These are phyloP conservation scores for Penicillium sp. DNA, from an alignment of 2,329 filamentous ascomycete species.

Conservation along the genomic window DNA sequence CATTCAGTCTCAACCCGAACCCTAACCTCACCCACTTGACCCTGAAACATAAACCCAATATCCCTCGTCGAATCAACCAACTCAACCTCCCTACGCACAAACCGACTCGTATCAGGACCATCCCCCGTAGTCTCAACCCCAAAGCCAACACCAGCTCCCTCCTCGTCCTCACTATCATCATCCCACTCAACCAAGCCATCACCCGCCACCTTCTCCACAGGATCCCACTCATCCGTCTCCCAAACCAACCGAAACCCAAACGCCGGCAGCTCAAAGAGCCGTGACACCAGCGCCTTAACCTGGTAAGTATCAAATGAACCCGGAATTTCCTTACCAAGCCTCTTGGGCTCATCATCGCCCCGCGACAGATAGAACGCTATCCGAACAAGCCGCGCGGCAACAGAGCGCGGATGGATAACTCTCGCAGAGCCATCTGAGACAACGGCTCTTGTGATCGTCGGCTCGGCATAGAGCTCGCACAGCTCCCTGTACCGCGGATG, in stretches of 20 bases:
- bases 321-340: conserved; percentile 59
- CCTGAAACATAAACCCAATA: conserved; percentile 70
- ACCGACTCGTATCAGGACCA: conserved; percentile 51
- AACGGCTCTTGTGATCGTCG: conserved; percentile 56
- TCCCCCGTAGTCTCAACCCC: conserved; percentile 17
- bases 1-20: conserved; percentile 58
- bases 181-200: conserved; percentile 48
- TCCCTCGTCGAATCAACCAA: conserved; percentile 74
- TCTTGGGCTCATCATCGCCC: not conserved
- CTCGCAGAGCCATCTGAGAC: conserved; percentile 31
- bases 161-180: conserved; percentile 38
- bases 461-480: conserved; percentile 71
- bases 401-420: conserved; percentile 66
- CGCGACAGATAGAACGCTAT: conserved; percentile 55
- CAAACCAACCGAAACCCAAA: conserved; percentile 67
- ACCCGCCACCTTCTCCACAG: conserved; percentile 61
- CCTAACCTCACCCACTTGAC: conserved; percentile 64
- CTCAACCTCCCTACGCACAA: conserved; percentile 74
- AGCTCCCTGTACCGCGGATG: conserved; percentile 73
- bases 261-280: conserved; percentile 63
- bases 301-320: conserved; percentile 75
- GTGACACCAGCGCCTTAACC: conserved; percentile 72
- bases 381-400: conserved; percentile 71
- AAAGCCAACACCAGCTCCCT: not conserved
- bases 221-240: conserved; percentile 91